Evolutionary conservation across 208 protist species (phyloP).

Genomic region (Leishmania lainsoni): DNA sequence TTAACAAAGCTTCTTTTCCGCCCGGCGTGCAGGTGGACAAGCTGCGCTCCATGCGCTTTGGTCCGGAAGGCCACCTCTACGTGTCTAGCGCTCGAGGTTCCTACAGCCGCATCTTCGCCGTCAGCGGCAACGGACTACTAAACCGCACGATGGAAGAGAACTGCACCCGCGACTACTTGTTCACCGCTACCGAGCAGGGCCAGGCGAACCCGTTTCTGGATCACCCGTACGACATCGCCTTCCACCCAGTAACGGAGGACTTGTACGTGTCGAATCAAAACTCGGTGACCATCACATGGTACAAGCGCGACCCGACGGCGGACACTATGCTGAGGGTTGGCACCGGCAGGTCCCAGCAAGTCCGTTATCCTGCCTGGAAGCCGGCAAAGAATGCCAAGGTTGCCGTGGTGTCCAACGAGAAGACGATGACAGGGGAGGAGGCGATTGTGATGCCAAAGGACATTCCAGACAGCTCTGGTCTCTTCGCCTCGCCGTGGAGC

Average conservation of each 20-base stretch:
- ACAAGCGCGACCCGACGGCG: constrained; percentile 32
- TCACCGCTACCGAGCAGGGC: constrained; percentile 66
- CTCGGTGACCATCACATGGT: constrained; percentile 77
- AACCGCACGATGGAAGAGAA: constrained; percentile 69
- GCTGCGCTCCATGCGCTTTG: constrained; percentile 83
- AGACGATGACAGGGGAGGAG: constrained; percentile 5
- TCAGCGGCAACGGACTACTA: constrained; percentile 87
- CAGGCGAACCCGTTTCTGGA: constrained; percentile 78
- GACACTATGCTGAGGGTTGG: constrained; percentile 13
- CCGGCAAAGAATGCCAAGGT: constrained; percentile 49
- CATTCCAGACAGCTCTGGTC: constrained; percentile 50
- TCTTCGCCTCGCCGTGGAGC: constrained; percentile 86
- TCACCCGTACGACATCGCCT: constrained; percentile 86
- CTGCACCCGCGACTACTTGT: constrained; percentile 85
- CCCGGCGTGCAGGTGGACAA: constrained; percentile 73
- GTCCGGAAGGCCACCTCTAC: constrained; percentile 82
- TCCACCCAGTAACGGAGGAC: constrained; percentile 68
- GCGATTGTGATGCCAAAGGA: constrained; percentile 15
- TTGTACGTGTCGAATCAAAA: constrained; percentile 91
- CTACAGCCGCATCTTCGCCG: constrained; percentile 86
- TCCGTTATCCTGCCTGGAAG: constrained; percentile 37
- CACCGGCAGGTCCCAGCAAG: not conserved
- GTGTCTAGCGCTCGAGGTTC: constrained; percentile 79
- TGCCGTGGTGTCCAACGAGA: constrained; percentile 26
- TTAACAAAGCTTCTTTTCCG: constrained; percentile 73